Base-by-base conservation (phyloP, 306 rosid species). In the Medicago arabica region DNA sequence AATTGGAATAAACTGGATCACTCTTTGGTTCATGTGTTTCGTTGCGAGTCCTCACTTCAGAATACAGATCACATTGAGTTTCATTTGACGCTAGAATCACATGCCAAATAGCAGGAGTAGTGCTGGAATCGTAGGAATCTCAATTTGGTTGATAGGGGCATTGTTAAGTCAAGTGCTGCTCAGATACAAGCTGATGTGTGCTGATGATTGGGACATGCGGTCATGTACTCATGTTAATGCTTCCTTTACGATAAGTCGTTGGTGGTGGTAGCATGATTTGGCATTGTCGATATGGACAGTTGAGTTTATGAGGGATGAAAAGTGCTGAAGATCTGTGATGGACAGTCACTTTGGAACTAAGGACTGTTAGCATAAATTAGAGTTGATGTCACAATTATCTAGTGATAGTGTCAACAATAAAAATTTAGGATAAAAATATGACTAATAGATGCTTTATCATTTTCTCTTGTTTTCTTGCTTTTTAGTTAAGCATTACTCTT, bases 391-490 rank as follows among this genome's bases (percentile, higher is more conserved):
- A 12, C 16, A 46, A 3, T 13, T 46, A 12, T 46, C 38, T 46
- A 3, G 7, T 46, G 13, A 46, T 46, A 46, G 51, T 12, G 51
- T 46, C 2, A 15, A 13, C 51, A 5, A 46, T 1, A 13, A 46
- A 34, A 31, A 63, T 49, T 75, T 64, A 64, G 66, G 51, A 53
- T 63, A 12, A 5, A 51, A 53, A 19, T 39, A 11, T 47, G 58
- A 36, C 13, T 44, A 53, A 13, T 7, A 28, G 3, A 7, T 47
- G 17, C 9, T 67, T 80, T 60, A 69, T 41, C 15, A 51, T 46
- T 80, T 74, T 49, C 25, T 47, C 19, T 43, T 78, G 21, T 51
- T 80, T 34, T 15, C 23, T 6, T 25, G 39, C 38, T 25, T 61
- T 61, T 11, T 8, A 65, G 75, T 53, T 50, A 60, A 28, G 54